Conservation (phyloP, 2,329 filamentous ascomycete genomes). For the Pestalotiopsis sp. region DNA sequence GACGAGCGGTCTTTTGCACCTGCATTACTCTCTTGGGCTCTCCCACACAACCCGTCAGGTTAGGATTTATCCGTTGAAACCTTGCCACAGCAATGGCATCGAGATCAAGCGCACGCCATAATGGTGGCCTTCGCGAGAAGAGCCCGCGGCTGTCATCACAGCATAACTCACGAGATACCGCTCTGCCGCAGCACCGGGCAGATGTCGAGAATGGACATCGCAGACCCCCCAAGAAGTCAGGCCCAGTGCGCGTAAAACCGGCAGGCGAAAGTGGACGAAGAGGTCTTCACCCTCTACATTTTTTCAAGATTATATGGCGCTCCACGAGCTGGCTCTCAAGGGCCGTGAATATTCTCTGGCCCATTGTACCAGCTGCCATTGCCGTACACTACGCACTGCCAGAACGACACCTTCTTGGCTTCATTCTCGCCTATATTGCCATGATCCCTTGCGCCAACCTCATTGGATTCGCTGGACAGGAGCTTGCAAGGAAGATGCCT, state of each 20-base stretch:
- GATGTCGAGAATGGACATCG: slow-evolving; percentile 10
- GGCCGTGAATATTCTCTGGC: slow-evolving; percentile 72
- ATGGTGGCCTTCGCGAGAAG: slow-evolving; percentile 9
- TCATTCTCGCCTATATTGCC: slow-evolving; percentile 71
- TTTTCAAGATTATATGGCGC: slow-evolving; percentile 62
- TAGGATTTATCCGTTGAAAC: neutral
- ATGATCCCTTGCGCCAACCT: slow-evolving; percentile 78
- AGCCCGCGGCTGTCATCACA: slow-evolving; percentile 10
- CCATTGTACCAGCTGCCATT: slow-evolving; percentile 71
- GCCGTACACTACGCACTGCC: slow-evolving; percentile 49
- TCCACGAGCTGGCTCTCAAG: slow-evolving; percentile 65
- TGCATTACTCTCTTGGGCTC: neutral
- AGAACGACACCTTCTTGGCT: slow-evolving; percentile 60
- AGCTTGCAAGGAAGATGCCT: slow-evolving; percentile 72
- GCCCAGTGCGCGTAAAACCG: slow-evolving; percentile 29
- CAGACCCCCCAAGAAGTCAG: slow-evolving; percentile 14
- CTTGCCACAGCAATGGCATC: neutral
- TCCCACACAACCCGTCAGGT: neutral
- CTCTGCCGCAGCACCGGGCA: slow-evolving; percentile 11
- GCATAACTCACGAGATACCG: slow-evolving; percentile 4
- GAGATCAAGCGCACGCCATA: neutral
- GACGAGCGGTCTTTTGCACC: neutral
- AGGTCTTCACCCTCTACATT: slow-evolving; percentile 64
- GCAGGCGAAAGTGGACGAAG: slow-evolving; percentile 67
- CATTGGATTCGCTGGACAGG: slow-evolving; percentile 72